Base-by-base conservation (phyloP, 257 asterid genomes). In the Penstemon barbatus region DNA sequence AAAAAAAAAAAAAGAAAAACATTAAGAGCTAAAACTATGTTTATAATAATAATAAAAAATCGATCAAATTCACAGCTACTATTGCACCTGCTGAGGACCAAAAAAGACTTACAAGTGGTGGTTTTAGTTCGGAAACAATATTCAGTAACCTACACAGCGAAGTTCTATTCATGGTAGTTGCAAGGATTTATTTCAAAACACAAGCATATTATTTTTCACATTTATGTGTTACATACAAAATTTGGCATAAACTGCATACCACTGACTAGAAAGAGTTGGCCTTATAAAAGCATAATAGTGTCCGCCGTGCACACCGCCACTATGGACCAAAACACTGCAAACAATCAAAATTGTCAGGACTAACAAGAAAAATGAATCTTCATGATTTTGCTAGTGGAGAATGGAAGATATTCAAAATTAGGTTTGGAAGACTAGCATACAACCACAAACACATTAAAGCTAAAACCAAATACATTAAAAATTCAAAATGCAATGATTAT, bases 231-330 rank as follows among this genome's bases (percentile, higher is more conserved):
- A 66, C 19, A 68, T 54, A 52, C 57, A 13, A 71, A 55, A 50
- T 57, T 45, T 54, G 64, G 66, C 66, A 68, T 61, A 40, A 68
- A 67, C 15, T 67, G 44, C 82, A 54, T 74, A 82, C 87, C 87
- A 82, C 74, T 77, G 79, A 68, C 72, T 75, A 68, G 81, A 74
- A 68, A 82, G 82, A 74, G 80, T 77, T 58, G 84, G 82, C 73
- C 80, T 60, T 65, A 79, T 74, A 69, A 82, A 77, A 63, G 79
- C 87, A 71, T 77, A 77, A 74, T 82, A 82, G 74, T 79, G 84
- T 41, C 87, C 87, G 19, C 84, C 81, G 4, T 82, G 82, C 79
- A 82, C 84, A 48, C 84, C 87, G 44, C 87, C 87, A 43, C 87
- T 82, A 68, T 82, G 87, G 77, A 82, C 87, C 80, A 82, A 71